Evolutionary conservation across 371 early-diverging fungal species (phyloP), one percentile per base, ranked within the genome.

Genomic region (Conidiobolus incongruus): DNA sequence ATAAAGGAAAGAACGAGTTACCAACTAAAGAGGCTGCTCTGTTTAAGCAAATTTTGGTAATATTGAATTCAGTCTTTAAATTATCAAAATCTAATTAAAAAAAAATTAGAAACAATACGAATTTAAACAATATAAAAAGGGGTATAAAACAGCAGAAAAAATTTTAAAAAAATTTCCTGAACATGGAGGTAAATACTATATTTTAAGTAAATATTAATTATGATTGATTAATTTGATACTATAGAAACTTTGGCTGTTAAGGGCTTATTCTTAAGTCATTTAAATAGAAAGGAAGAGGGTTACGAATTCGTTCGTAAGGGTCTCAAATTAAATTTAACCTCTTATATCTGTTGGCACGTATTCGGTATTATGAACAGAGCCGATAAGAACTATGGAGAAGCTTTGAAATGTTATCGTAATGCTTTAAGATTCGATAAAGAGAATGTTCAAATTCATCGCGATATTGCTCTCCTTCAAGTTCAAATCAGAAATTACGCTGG

Each of bases 271-370:
- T 60, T 81, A 46, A 71, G 73, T 49, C 70, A 83, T 47, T 59
- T 94, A 52, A 84, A 86, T 34, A 75, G 82, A 56, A 82, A 79
- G 52, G 87, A 88, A 23, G 94, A 96, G 55, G 92, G 78, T 7
- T 81, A 83, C 51, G 83, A 81, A 32, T 66, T 65, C 47, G 87
- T 89, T 52, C 83, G 80, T 54, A 76, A 76, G 54, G 94, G 91
- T 23, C 57, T 92, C 37, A 61, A 68, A 28, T 61, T 74, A 46
- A 83, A 84, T 50, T 54, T 88, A 38, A 75, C 62, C 31, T 83
- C 81, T 55, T 81, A 78, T 58, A 77, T 88, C 48, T 84, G 92
- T 81, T 96, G 97, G 97, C 95, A 96, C 52, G 86, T 94, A 10
- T 85, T 73, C 52, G 97, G 97, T 24, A 60, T 96, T 30, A 55